Evolutionary conservation across 164 flowering plant species (phyloP), one percentile per base, ranked within the genome.

Genomic region (Vitis riparia): DNA sequence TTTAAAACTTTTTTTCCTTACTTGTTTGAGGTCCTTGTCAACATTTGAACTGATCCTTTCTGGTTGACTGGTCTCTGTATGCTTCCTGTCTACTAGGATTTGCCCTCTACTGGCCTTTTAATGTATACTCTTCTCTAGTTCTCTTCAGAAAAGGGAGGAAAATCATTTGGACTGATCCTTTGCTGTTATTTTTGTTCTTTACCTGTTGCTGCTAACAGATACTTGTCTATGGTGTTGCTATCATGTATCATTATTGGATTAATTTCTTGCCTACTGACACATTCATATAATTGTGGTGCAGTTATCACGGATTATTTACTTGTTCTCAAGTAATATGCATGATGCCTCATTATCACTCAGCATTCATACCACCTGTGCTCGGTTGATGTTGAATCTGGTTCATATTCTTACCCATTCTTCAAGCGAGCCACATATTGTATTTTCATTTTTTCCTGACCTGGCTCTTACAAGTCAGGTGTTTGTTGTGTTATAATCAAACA

Each of bases 301-400:
- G 99, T 70, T 96, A 69, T 96, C 99, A 15, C 88, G 95, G 68
- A 93, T 96, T 72, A 93, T 96, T 29, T 96, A 96, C 83, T 81
- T 96, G 77, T 96, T 96, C 80, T 96, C 99, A 32, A 91, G 98
- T 71, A 96, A 93, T 78, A 93, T 96, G 99, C 99, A 93, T 75
- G 99, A 96, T 77, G 90, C 99, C n/a, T 89, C 99, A 27, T 80
- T 96, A 75, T 85, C 97, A 5, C 88, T 93, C 65, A 88, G 93
- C 79, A 89, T 96, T 70, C 99, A 96, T 67, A 96, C 99, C 8
- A 96, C 98, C 44, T 93, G 99, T 86, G 98, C 99, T 70, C 97
- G 99, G 29, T 74, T 96, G 69, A 96, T 96, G 99, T 82, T 96
- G 77, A 96, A 96, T 84, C 88, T 96, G 98, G 99, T 93, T 55